These are phyloP conservation scores for Heterobasidion annosum DNA, from an alignment of 1,284 basidiomycete genomes.

Conservation along the genomic window DNA sequence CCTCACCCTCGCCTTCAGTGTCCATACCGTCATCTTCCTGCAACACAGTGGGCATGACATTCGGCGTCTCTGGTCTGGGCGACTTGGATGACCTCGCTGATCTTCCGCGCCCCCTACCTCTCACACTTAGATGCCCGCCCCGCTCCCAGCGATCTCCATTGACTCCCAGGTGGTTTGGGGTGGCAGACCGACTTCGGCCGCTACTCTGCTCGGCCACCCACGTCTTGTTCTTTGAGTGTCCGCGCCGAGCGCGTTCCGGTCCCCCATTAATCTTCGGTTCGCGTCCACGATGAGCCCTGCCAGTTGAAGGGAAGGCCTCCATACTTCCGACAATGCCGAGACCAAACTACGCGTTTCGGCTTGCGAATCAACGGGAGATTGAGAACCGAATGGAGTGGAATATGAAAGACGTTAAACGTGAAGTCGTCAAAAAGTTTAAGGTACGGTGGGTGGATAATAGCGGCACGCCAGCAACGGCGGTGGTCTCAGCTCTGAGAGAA, in stretches of 20 bases:
- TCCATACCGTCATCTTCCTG: slow-evolving; percentile 15
- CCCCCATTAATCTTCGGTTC: background rate
- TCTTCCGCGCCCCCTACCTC: slow-evolving; percentile 22
- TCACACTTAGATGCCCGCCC: slow-evolving; percentile 15
- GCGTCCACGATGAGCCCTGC: background rate
- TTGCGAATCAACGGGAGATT: background rate
- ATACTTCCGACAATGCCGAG: background rate
- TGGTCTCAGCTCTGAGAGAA: too few relatives aligned
- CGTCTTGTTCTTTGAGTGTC: slow-evolving; percentile 6
- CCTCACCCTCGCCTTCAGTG: slow-evolving; percentile 14
- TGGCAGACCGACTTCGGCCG: slow-evolving; percentile 1
- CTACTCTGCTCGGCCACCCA: slow-evolving; percentile 2
- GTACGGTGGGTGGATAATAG: too few relatives aligned
- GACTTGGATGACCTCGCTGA: slow-evolving; percentile 29
- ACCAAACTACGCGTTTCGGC: background rate
- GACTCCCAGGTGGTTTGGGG: slow-evolving; percentile 8
- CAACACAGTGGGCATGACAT: slow-evolving; percentile 17
- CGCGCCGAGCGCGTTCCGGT: background rate
- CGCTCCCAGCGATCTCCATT: slow-evolving; percentile 52
- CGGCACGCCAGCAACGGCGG: too few relatives aligned
- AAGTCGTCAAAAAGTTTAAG: too few relatives aligned
- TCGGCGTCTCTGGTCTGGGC: slow-evolving; percentile 16
- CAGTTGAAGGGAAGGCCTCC: background rate
- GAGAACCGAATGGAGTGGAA: too few relatives aligned
- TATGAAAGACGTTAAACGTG: too few relatives aligned